Base-by-base conservation (phyloP, 768 basidiomycete species). In the Mycena metata region DNA sequence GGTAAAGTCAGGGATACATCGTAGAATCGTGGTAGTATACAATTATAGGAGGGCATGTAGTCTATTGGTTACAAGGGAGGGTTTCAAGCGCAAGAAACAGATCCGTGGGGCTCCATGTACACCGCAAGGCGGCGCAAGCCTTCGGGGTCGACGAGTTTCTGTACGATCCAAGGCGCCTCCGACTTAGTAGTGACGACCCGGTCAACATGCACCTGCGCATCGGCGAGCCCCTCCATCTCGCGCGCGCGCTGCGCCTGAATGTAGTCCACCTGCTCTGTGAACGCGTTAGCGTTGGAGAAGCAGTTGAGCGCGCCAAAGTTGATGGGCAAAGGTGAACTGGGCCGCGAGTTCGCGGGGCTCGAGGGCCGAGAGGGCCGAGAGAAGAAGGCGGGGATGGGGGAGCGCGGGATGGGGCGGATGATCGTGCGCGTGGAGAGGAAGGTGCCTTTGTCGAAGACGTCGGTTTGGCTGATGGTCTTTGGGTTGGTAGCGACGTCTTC, bases 371-470 rank as follows among this genome's bases (percentile, higher is more conserved):
- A 78, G 0, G 81, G 75, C 19, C 78, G 73, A 33, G 81, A 74
- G 61, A 82, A 75, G 60, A 74, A 69, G 10, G 39, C 35, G 43
- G 43, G 39, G 43, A 74, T 46, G 19, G 78, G 50, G 13, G 78
- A 69, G 49, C 72, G 76, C 2, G 79, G 63, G 16, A 67, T 36
- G 7, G 81, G 81, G n/a, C 78, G 79, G 60, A 84, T 77, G 73
- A 80, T 78, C 51, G 79, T 82, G 63, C 81, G 81, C 42, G 79
- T 79, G 39, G 80, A 73, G 50, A 73, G 69, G 68, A 75, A 74
- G 65, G 78, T 76, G 8, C 81, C 80, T 16, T 75, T 73, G 66
- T 76, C 75, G 54, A 64, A 71, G 2, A 73, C 76, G 30, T 77
- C 76, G 7, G 75, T 73, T 43, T 64, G 68, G 12, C 21, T 19